Conservation (phyloP, 768 basidiomycete genomes). For the Pulveroboletus sp. region DNA sequence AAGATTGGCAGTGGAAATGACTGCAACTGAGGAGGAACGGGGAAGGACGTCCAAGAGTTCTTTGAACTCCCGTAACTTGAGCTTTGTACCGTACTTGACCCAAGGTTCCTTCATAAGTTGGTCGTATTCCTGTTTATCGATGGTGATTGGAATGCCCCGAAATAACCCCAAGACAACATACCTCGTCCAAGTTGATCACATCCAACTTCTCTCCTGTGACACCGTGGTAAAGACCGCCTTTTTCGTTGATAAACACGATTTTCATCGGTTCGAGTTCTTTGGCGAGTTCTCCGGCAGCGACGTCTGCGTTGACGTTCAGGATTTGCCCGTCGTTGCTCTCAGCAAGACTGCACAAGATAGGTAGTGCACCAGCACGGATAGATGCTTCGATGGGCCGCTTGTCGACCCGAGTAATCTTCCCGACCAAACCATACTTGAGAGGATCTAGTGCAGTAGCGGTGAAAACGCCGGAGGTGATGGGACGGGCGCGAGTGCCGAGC, state of each 20-base stretch:
- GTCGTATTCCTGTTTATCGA: conserved; percentile 74
- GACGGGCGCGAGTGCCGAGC: conserved; percentile 93
- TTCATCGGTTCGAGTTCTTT: conserved; percentile 98
- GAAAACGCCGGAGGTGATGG: conserved; percentile 97
- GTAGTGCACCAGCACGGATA: conserved; percentile 92
- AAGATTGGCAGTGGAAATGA: conserved; percentile 87
- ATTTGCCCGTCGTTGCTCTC: conserved; percentile 97
- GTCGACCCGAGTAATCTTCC: conserved; percentile 91
- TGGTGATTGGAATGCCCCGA: neutral
- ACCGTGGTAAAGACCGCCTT: conserved; percentile 97
- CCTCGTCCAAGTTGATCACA: conserved; percentile 97
- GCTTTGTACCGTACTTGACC: conserved; percentile 99
- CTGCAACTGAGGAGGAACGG: conserved; percentile 95
- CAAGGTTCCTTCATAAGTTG: conserved; percentile 95
- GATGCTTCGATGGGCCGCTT: conserved; percentile 96
- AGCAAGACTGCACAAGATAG: conserved; percentile 92
- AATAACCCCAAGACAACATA: conserved; percentile 23
- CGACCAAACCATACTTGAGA: conserved; percentile 92
- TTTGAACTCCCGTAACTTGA: conserved; percentile 98
- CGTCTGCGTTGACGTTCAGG: conserved; percentile 97
- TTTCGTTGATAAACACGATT: conserved; percentile 97
- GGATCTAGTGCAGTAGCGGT: conserved; percentile 95
- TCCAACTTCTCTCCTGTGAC: conserved; percentile 94
- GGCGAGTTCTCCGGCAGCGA: conserved; percentile 95
- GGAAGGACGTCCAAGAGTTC: conserved; percentile 97